Evolutionary conservation across 106 monocot genomes (phyloP), one percentile per base, ranked within the genome.

Genomic region (Narthecium ossifragum): DNA sequence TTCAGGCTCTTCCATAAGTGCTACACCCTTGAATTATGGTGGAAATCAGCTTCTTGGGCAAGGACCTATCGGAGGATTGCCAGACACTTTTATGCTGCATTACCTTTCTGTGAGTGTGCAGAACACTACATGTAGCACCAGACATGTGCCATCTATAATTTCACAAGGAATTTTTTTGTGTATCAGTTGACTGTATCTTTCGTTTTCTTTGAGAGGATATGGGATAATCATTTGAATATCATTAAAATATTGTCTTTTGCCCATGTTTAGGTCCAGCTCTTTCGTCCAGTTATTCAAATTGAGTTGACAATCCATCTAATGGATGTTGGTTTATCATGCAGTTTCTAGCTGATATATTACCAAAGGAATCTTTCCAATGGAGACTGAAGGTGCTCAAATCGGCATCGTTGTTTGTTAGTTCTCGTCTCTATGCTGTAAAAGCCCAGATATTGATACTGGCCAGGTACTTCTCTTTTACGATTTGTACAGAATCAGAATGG

Each of bases 331-430:
- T 52, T 29, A 18, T 70, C 26, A 8, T 75, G 59, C 77, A 89
- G 89, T 74, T 76, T 62, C 45, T 84, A 50, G 48, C 51, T 55
- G 70, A 83, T 55, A 61, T 80, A 69, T 60, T 83, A 62, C 72
- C 87, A 54, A 83, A 70, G 63, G 77, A 92, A 57, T 60, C 80
- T 68, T 60, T 84, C 50, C 8, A 72, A 8, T 84, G 80, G 80
- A 92, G 80, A 64, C 62, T 92, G 57, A 78, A 84, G 66, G 52
- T 92, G 70, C 69, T 92, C 17, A 80, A 55, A 61, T 70, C 70
- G 45, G 87, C 84, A 55, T 80, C 84, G 1, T 71, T 50, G 30
- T 87, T 62, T 84, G 72, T 73, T 18, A 84, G 84, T 71, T 80
- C 84, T 36, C 92, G 80, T 27, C 68, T 92, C 40, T 75, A 84